phyloP scores from a whole-genome alignment of 768 basidiomycete species.

The Tylopilus sp. region DNA sequence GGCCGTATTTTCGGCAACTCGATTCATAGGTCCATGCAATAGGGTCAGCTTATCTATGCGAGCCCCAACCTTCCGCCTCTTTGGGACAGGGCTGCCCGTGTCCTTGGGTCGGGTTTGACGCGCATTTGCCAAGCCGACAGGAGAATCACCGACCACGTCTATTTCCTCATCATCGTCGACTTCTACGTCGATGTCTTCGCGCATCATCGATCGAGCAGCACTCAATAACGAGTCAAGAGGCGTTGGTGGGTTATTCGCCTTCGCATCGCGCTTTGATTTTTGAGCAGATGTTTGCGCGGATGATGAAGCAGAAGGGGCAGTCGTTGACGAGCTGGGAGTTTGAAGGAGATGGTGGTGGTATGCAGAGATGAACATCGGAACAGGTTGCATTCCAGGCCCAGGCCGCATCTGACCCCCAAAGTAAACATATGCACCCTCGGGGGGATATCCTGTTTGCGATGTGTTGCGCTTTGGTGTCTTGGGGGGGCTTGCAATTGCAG shows the following conservation, averaged over 20 bases:
- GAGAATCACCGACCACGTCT: conserved; percentile 21
- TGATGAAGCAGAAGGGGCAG: conserved; percentile 24
- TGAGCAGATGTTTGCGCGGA: conserved; percentile 17
- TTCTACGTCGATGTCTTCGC: conserved; percentile 30
- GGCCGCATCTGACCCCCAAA: conserved; percentile 24
- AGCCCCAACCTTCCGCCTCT: conserved; percentile 32
- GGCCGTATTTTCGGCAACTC: neutral
- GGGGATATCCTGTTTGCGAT: conserved; percentile 23
- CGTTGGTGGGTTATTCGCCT: conserved; percentile 35
- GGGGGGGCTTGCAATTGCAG: conserved; percentile 21
- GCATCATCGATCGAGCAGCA: conserved; percentile 58
- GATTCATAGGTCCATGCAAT: conserved; percentile 3
- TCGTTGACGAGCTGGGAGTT: conserved; percentile 32
- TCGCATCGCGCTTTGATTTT: conserved; percentile 15
- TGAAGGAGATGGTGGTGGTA: conserved; percentile 29
- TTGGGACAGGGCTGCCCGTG: conserved; percentile 37
- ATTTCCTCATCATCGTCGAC: conserved; percentile 31
- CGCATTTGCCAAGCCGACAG: conserved; percentile 17
- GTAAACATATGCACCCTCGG: conserved; percentile 29
- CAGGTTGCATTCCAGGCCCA: conserved; percentile 27
- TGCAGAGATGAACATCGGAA: conserved; percentile 30
- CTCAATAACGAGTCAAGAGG: conserved; percentile 58
- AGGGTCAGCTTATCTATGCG: conserved; percentile 10
- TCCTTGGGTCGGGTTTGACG: conserved; percentile 28
- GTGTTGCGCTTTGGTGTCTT: conserved; percentile 31